Evolutionary conservation across 176 grass and related monocot species (phyloP).

Genomic region (Musa schizocarpa): DNA sequence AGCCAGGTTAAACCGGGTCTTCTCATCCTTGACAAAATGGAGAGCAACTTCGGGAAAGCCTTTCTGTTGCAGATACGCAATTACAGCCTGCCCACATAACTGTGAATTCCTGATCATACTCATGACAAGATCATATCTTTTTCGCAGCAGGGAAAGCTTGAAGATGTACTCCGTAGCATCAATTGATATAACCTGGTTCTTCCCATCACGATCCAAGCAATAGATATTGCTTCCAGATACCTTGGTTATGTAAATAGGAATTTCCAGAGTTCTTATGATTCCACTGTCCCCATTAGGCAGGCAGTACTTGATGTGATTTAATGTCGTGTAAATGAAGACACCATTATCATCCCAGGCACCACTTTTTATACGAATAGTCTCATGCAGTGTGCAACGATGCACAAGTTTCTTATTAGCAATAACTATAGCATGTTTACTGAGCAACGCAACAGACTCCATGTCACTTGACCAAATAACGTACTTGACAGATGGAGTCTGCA

Average conservation of each 20-base stretch:
- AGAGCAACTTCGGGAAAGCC: constrained; percentile 97
- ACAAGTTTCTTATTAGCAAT: constrained; percentile 83
- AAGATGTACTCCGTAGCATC: constrained; percentile 97
- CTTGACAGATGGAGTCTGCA: constrained; percentile 63
- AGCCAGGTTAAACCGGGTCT: constrained; percentile 82
- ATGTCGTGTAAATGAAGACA: constrained; percentile 73
- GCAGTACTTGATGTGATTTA: constrained; percentile 99
- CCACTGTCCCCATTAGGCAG: constrained; percentile 92
- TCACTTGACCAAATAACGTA: constrained; percentile 83
- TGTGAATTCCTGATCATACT: constrained; percentile 93
- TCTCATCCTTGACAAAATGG: constrained; percentile 97
- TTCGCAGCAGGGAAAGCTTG: constrained; percentile 77
- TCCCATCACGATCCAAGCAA: constrained; percentile 84
- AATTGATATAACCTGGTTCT: constrained; percentile 64
- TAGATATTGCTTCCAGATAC: constrained; percentile 69
- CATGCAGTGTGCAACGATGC: constrained; percentile 74
- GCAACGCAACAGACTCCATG: constrained; percentile 84
- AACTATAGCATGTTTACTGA: constrained; percentile 87
- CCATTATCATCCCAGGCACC: constrained; percentile 98
- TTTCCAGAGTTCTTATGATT: constrained; percentile 85
- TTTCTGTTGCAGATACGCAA: constrained; percentile 92
- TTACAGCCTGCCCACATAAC: constrained; percentile 84
- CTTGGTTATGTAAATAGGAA: constrained; percentile 88
- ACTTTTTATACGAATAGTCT: constrained; percentile 95
- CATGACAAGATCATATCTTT: constrained; percentile 93